Base-by-base conservation (phyloP, 129 eudicot genomes). In the Sambucus nigra region DNA sequence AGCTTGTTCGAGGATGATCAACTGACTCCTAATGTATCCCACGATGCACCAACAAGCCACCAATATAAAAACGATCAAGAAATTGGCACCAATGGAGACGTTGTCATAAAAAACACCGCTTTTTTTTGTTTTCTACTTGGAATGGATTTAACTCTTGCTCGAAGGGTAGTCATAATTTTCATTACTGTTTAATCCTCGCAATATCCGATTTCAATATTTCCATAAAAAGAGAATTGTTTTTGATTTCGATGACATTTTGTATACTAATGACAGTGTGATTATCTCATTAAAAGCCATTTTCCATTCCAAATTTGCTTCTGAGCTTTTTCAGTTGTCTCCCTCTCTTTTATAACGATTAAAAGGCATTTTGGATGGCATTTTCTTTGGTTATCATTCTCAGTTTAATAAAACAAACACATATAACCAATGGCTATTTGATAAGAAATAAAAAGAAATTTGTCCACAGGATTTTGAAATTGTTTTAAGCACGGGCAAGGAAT, bases 51-150 rank as follows among this genome's bases (percentile, higher is more conserved):
- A 40, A 47, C 59, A 5, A 70, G 72, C 55, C 54, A 46, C 23
- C 47, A 46, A 40, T 72, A 65, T 17, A 58, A 51, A n/a, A 57
- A 72, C 69, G 80, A 76, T 69, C 77, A 69, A 63, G 80, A 80
- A 57, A 56, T 61, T 2, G 83, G 67, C 19, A 47, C 75, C 18
- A 67, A 51, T 3, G 66, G 48, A 59, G 74, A 64, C 25, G 59
- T 26, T 19, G 10, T 42, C 7, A 41, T 16, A 13, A 71, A 61
- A 55, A 64, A 60, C n/a, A 28, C 81, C 51, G 69, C 67, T 49
- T 68, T 59, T n/a, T 41, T 63, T 1, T 35, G 65, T n/a, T n/a
- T n/a, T n/a, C n/a, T n/a, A n/a, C n/a, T n/a, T 39, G 61, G 52
- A 52, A 58, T 76, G 64, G 83, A 79, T n/a, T 46, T 18, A 33